Base-by-base conservation (phyloP, 179 eudicot genomes). In the Corrigiola litoralis region DNA sequence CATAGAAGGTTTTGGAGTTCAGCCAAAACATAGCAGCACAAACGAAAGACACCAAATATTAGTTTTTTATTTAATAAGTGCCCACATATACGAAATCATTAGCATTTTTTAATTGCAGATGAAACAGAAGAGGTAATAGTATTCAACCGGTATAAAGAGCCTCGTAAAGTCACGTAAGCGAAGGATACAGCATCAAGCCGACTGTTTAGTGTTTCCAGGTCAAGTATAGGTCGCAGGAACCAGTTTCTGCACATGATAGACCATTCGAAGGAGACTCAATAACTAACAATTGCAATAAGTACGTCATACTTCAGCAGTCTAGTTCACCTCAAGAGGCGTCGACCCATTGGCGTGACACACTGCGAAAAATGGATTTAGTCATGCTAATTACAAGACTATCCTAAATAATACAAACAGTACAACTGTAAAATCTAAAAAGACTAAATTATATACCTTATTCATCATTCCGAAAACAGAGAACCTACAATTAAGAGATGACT, bases 161-260 rank as follows among this genome's bases (percentile, higher is more conserved):
- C 61, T 12, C 28, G 29, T 21, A 24, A 54, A 25, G 47, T 51
- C 66, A 20, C 11, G 21, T 17, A 41, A 38, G 34, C 34, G 37
- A 83, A 91, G 96, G 97, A 95, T 88, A 95, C 97, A 72, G 86
- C 84, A 85, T 91, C 81, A 51, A 95, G 88, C 61, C 96, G 99
- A 50, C 71, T 68, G 59, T 86, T 88, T 72, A 95, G 68, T 61
- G 57, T 82, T 47, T 95, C 90, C 77, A 88, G 76, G 75, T 91
- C 92, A 47, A 94, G 77, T 63, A 88, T 81, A 16, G 97, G 99
- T 81, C 95, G 86, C 65, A 94, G 81, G 78, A 94, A 94, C 99
- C 97, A 94, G 82, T 69, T 84, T 85, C 99, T 94, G 70, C 72
- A 65, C 31, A 71, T 62, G 70, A 20, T 17, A 74, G 74, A 57